Evolutionary conservation across 176 grass and related monocot species (phyloP).

Genomic region (Paspalum vaginatum): DNA sequence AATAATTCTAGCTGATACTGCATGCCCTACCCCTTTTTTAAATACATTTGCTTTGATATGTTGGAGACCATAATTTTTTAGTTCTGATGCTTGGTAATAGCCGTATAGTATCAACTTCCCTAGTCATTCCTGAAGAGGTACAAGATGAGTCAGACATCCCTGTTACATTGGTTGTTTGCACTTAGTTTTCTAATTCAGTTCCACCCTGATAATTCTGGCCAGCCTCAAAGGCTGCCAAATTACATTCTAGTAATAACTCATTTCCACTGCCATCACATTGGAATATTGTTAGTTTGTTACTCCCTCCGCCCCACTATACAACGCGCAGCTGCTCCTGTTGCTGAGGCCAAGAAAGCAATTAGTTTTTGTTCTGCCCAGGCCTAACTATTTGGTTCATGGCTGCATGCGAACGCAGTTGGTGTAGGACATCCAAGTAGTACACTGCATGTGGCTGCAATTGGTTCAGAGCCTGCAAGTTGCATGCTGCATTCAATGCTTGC

Average conservation of each 20-base stretch:
- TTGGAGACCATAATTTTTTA: background rate
- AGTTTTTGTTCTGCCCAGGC: too few species aligned
- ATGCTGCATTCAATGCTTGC: too few species aligned
- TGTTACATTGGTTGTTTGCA: background rate
- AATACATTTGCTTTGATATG: background rate
- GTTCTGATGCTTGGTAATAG: conserved; percentile 31
- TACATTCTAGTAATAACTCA: conserved; percentile 21
- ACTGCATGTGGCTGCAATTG: too few species aligned
- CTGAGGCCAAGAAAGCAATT: too few species aligned
- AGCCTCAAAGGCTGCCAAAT: conserved; percentile 14
- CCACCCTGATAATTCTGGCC: background rate
- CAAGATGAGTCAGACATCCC: conserved; percentile 8
- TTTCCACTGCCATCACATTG: background rate
- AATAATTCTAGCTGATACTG: background rate
- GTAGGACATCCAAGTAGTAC: too few species aligned
- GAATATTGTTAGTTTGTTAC: background rate
- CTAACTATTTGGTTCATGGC: too few species aligned
- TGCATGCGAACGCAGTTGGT: too few species aligned
- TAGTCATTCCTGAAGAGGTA: background rate
- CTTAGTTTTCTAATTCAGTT: background rate
- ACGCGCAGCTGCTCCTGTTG: too few species aligned
- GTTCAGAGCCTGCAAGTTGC: too few species aligned
- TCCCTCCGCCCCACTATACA: too few species aligned
- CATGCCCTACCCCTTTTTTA: background rate
- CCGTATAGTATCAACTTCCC: background rate